Evolutionary conservation across 2,329 filamentous ascomycete genomes (phyloP), one percentile per base, ranked within the genome.

Genomic region (Sarocladiaceae sp.): DNA sequence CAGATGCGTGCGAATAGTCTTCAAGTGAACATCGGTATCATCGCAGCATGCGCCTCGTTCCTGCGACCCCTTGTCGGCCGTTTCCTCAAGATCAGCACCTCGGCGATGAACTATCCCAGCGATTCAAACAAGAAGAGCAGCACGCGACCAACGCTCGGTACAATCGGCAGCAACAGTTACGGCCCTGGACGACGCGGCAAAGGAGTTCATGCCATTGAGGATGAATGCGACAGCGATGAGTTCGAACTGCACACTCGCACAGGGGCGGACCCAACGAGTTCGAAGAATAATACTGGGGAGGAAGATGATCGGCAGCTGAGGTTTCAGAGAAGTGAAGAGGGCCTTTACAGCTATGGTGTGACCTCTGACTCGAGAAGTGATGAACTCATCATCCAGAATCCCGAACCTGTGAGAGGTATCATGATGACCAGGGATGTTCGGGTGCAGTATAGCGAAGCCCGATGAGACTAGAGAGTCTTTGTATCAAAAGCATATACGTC

Each of bases 11-110:
- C 27, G 13, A 6, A 29, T 26, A 58, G 54, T 12, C 47, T 58
- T 4, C 56, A 58, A 45, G 53, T 54, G 20, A 52, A 57, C 33
- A 51, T 58, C 19, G 55, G 55, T 34, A 57, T 57, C 32, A 53
- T 55, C 39, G 52, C 52, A 11, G 53, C 55, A 16, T 58, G 55
- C 33, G 51, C 54, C 6, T 54, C 55, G 2, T 55, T 53, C 21
- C 55, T 58, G 10, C 50, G 53, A 15, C 55, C 53, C 3, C 52
- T 58, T 24, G 48, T 58, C 29, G 53, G 52, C 21, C 49, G 48
- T 4, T 44, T 48, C 24, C 47, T 58, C 10, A 50, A 48, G 18
- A 47, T 56, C 34, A 51, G 50, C 33, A 50, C 42, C 45, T 45
- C 51, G 6, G 43, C 43, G 4, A 43, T 26, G 5, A 45, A 33